Percentiles rank a stretch among this genome's conserved stretches.
These are phyloP conservation scores for Colletotrichum lindemuthianum DNA, from an alignment of 2,329 filamentous ascomycete genomes.

Conservation along the genomic window DNA sequence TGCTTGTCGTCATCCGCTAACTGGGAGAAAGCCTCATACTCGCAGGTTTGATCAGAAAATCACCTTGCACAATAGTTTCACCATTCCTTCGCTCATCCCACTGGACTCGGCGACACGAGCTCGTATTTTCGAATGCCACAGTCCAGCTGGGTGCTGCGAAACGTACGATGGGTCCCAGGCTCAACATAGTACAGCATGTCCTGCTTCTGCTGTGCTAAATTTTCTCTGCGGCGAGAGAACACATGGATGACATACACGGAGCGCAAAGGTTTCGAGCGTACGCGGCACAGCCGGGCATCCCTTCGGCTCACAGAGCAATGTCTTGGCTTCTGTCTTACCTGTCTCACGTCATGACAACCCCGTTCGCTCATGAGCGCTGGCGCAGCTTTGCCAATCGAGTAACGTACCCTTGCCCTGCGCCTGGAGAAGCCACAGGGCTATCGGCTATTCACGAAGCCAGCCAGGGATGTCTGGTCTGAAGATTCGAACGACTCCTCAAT, in stretches of 20 bases:
- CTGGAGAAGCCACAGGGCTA: neutral
- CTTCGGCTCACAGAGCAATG: neutral
- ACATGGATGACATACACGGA: too few species aligned
- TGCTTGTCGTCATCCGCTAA: too few species aligned
- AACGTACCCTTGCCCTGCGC: neutral
- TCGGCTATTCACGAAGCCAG: neutral
- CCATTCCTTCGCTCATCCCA: too few species aligned
- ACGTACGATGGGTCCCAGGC: neutral
- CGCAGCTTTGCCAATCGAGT: neutral
- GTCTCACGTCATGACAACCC: too few species aligned
- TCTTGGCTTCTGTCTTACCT: neutral
- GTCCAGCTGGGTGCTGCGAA: neutral
- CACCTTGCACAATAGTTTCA: too few species aligned
- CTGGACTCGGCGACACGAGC: neutral
- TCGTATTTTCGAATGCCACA: neutral
- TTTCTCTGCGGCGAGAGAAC: too few species aligned
- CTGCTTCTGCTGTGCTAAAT: neutral
- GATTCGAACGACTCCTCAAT: neutral
- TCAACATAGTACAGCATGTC: neutral
- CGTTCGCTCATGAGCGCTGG: neutral
- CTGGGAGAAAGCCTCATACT: too few species aligned
- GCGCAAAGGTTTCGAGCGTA: too few species aligned
- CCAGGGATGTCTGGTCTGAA: neutral
- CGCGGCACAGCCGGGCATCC: too few species aligned
- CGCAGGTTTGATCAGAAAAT: too few species aligned